Evolutionary conservation across 495 filamentous ascomycete species (phyloP).

Genomic region (Daldinia vernicosa): DNA sequence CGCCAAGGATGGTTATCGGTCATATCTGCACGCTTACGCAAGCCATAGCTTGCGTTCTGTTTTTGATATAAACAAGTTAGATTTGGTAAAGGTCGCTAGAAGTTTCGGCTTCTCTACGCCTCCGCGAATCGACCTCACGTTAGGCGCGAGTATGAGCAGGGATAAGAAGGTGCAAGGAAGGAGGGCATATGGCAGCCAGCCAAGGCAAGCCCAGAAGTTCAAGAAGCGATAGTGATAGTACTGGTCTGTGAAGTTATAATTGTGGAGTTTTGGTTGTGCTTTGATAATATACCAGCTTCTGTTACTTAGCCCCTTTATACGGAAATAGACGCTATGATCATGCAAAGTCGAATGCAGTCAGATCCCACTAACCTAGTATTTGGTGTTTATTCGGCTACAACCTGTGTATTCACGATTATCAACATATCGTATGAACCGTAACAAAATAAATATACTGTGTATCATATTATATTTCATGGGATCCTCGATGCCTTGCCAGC

Average conservation of each 20-base stretch:
- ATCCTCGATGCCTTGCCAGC: background rate
- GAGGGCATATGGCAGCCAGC: conserved; percentile 80
- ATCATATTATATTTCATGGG: background rate
- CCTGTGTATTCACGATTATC: too few relatives aligned
- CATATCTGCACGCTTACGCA: conserved; percentile 94
- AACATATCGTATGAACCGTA: too few relatives aligned
- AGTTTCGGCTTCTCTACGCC: conserved; percentile 89
- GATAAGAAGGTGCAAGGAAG: conserved; percentile 84
- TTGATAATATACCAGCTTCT: conserved; percentile 34
- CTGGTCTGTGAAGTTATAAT: background rate
- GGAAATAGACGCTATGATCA: conserved; percentile 4
- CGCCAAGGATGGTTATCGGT: conserved; percentile 73
- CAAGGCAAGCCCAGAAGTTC: conserved; percentile 51
- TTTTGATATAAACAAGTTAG: conserved; percentile 93
- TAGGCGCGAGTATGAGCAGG: conserved; percentile 85
- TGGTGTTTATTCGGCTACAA: too few relatives aligned
- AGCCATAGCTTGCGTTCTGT: conserved; percentile 88
- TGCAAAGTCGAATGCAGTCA: background rate
- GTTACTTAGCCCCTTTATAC: conserved; percentile 6
- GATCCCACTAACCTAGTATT: too few relatives aligned
- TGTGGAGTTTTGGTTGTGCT: conserved; percentile 25
- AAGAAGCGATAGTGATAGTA: conserved; percentile 34
- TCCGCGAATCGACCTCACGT: conserved; percentile 87
- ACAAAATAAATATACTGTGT: too few relatives aligned
- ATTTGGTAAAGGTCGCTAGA: conserved; percentile 92